Evolutionary conservation across 352 stramenopile genomes (phyloP), one percentile per base, ranked within the genome.

Genomic region (Globisporangium nagaii): DNA sequence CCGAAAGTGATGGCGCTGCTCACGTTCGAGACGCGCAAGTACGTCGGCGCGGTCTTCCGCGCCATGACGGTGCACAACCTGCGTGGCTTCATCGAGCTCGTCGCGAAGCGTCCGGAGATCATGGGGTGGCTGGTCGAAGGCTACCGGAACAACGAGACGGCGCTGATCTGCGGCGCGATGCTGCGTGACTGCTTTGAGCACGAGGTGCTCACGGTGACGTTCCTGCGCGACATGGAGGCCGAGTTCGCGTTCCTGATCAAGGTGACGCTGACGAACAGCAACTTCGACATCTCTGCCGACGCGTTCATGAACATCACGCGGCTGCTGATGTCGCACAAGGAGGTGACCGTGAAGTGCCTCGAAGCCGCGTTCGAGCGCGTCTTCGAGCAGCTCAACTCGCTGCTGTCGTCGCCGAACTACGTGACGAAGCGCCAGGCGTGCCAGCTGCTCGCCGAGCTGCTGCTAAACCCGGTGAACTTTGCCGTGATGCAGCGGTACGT

Each of bases 271-370:
- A 86, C 73, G 43, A 89, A 93, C 56, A 60, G 59, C 44, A 90
- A 93, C 55, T 93, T 93, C 60, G 83, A 93, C 61, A 84, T 93
- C 27, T 87, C 83, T 12, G 76, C 80, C n/a, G 83, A 91, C 58
- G 83, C 83, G 28, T 80, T 91, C 40, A 77, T 80, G 39, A 93
- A 91, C 65, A 86, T 93, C 25, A 83, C 70, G 30, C 77, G 79
- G 7, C 56, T 90, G 30, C 60, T 93, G 10, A 84, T 74, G 47
- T 68, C 71, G 37, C 79, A 90, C 68, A 85, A 86, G 59, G 68
- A 70, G 37, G 70, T 53, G 31, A 88, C 75, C 12, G 65, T 80
- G 32, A 47, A 62, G 28, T 68, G 68, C 15, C 59, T 93, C 11
- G 70, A 88, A 37, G 46, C 63, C 28, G 74, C 74, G 19, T 89